A percentile compares a stretch with the other conserved stretches of the same genome.
Conservation (phyloP, 495 filamentous ascomycete species). For the Podospora bellae-mahoneyi region DNA sequence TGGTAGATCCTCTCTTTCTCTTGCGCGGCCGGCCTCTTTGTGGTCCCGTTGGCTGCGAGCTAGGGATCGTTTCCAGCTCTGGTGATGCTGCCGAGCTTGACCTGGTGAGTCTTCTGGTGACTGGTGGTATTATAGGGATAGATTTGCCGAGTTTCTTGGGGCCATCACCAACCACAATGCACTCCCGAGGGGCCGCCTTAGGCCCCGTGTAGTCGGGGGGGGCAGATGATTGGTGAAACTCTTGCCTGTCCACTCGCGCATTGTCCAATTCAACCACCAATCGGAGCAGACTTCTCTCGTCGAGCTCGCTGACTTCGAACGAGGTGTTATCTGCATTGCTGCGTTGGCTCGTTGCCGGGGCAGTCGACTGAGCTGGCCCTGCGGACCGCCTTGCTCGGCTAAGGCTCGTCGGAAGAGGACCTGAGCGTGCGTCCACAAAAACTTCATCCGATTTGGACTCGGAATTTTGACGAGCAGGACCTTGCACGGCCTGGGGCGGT, state of each 20-base stretch:
- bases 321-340: constrained; percentile 30
- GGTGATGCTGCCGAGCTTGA: constrained; percentile 12
- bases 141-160: constrained; percentile 13
- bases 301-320: constrained; percentile 42
- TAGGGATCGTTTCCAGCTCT: constrained; percentile 11
- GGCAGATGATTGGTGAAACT: constrained; percentile 19
- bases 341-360: neutral
- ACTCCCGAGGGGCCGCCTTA: constrained; percentile 18
- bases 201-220: constrained; percentile 27
- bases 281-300: constrained; percentile 45
- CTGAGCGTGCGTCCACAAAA: constrained; percentile 48
- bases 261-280: constrained; percentile 47
- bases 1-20: neutral
- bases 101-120: constrained; percentile 13
- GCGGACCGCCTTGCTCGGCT: constrained; percentile 8
- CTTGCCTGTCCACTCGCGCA: constrained; percentile 26
- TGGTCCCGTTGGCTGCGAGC: constrained; percentile 20
- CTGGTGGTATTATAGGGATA: neutral
- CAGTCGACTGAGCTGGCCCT: neutral
- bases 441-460: constrained; percentile 43
- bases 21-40: neutral
- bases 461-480: constrained; percentile 30
- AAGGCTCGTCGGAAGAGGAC: constrained; percentile 32
- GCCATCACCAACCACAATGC: constrained; percentile 31
- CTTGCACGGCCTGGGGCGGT: constrained; percentile 18